Base-by-base conservation (phyloP, 2,329 filamentous ascomycete species). In the Stachybotrys elegans region DNA sequence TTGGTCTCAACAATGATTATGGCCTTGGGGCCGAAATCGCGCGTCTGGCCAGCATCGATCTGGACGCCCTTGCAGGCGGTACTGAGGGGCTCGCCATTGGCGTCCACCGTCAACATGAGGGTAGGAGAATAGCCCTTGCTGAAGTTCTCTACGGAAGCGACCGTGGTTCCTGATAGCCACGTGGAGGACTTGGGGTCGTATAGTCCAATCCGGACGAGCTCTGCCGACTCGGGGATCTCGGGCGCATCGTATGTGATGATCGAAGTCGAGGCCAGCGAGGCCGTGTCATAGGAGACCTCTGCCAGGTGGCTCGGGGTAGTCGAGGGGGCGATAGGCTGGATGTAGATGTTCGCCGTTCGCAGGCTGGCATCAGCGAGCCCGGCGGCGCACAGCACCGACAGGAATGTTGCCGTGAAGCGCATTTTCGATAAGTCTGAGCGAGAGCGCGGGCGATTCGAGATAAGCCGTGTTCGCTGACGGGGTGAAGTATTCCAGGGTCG, bases 11-110 rank as follows among this genome's bases (percentile, higher is more conserved):
- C 62, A 36, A 75, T 56, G 39, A 85, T 64, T 42, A 72, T 60
- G 7, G 75, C 78, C 66, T 79, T 71, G 36, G 81, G 79, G 0
- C 79, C 79, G 65, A 84, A 84, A 57, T 84, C 79, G 50, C 81
- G 70, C 54, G 81, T 84, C 52, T 77, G 71, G 3, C 81, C 81
- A 11, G 81, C 81, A 57, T 84, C 81, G 45, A 84, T 78, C 52
- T 60, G 60, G 17, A 79, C 72, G n/a, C 79, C 78, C 58, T 74
- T 75, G 38, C 73, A 59, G 25, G 69, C 68, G 13, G 72, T 76
- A 21, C 79, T 74, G 40, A 80, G 54, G 3, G 78, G 63, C 7
- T 63, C 60, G 7, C 70, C 72, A 31, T 50, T 47, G 19, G 57
- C 57, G 50, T 75, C 72, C 29, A 83, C 65, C 3, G 70, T 71